Conservation (phyloP, 2,329 filamentous ascomycete genomes). For the Paraphaeosphaeria minitans region DNA sequence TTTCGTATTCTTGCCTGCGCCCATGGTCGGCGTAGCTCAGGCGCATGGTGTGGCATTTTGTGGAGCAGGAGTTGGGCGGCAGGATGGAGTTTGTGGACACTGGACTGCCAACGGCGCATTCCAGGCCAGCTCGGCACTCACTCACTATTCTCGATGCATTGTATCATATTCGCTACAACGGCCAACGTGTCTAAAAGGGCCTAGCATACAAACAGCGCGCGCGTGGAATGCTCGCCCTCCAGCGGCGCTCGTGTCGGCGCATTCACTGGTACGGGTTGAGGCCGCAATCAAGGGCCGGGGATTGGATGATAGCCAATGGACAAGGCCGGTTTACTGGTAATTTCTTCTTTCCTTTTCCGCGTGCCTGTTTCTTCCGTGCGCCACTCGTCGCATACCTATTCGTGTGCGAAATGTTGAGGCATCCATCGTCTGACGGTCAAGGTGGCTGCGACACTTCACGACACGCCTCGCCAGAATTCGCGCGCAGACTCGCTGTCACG, state of each 20-base stretch:
- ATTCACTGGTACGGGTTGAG: slow-evolving; percentile 16
- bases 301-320: slow-evolving; percentile 25
- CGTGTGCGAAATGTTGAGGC: slow-evolving; percentile 6
- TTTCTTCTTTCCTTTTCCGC: slow-evolving; percentile 22
- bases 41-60: slow-evolving; percentile 2
- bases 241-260: slow-evolving; percentile 9
- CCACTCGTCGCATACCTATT: slow-evolving; percentile 14
- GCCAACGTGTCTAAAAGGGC: slow-evolving; percentile 9
- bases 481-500: slow-evolving; percentile 27
- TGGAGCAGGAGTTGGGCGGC: background rate
- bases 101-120: background rate
- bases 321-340: slow-evolving; percentile 31
- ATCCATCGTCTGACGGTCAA: slow-evolving; percentile 23
- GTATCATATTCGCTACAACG: slow-evolving; percentile 12
- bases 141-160: background rate
- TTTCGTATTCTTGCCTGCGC: background rate
- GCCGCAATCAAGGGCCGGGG: slow-evolving; percentile 18
- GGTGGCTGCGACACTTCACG: slow-evolving; percentile 15
- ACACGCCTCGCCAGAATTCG: slow-evolving; percentile 6
- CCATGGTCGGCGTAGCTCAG: background rate
- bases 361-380: slow-evolving; percentile 7
- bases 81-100: background rate
- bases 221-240: slow-evolving; percentile 7
- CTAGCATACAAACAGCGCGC: slow-evolving; percentile 15
- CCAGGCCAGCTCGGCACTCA: slow-evolving; percentile 1